These are phyloP conservation scores for Antitrichia curtipendula DNA, from an alignment of 225 moss, liverwort and hornwort genomes.

Conservation along the genomic window DNA sequence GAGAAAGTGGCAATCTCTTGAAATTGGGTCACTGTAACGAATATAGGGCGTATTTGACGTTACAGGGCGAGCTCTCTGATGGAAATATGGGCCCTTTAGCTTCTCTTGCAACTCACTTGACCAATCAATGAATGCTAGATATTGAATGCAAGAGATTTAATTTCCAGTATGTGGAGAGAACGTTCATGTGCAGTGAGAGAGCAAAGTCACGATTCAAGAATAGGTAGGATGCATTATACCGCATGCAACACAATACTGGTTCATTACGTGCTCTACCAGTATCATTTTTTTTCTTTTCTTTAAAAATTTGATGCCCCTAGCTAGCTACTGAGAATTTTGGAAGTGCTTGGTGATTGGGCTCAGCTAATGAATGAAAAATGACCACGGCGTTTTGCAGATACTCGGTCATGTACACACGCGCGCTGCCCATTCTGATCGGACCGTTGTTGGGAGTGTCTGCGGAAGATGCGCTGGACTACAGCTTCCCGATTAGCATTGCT, in stretches of 20 bases:
- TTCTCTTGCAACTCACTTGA: not conserved
- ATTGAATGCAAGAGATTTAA: not conserved
- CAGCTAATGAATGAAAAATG: too few relatives aligned
- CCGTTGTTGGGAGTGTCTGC: not conserved
- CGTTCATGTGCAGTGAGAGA: not conserved
- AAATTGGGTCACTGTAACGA: not conserved
- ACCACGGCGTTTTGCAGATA: not conserved
- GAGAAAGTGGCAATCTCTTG: not conserved
- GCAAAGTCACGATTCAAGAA: not conserved
- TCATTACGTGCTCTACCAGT: not conserved
- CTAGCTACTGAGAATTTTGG: not conserved
- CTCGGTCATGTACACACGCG: slow-evolving; percentile 20
- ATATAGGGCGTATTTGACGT: too few relatives aligned
- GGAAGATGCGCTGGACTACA: not conserved
- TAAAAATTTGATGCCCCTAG: not conserved
- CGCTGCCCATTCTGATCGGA: not conserved
- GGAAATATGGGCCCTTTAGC: not conserved
- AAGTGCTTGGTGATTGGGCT: not conserved
- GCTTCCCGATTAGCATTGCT: not conserved
- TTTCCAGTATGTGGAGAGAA: not conserved
- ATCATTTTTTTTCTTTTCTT: too few relatives aligned
- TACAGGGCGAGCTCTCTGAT: not conserved
- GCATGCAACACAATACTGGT: not conserved
- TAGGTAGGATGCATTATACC: not conserved
- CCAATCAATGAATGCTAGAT: not conserved